Evolutionary conservation across 208 protist species (phyloP), one percentile per base, ranked within the genome.

Genomic region (Trypanosoma mega): DNA sequence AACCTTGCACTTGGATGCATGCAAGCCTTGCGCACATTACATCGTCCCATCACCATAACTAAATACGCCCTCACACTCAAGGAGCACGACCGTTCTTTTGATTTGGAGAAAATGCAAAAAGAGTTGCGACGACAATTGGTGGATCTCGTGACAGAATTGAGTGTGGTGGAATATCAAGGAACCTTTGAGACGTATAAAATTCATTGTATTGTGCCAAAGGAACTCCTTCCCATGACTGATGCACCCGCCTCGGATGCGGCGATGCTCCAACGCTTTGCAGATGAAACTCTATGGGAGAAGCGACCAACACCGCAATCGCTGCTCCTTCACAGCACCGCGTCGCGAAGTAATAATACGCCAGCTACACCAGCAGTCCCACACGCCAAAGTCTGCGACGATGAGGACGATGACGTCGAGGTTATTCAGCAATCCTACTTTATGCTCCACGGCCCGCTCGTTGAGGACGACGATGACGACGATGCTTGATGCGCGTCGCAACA

Each of bases 321-420:
- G 30, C 41, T 48, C 34, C 44, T 58, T 5, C 57, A 61, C 14
- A 51, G 62, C 14, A 58, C 48, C 18, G 18, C 44, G 51, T 8
- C 49, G 44, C 3, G 43, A 26, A 20, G 41, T 46, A 11, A 14
- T 33, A 27, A 36, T 16, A 52, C 52, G 24, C 33, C 16, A 4
- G 31, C n/a, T 12, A 31, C 23, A 11, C 33, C 43, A 34, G 1
- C 59, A 46, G 20, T 34, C 27, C 16, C 39, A 2, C 31, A 23
- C 12, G 33, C 52, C 21, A 33, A 74, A 21, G 72, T 82, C 43
- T 79, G 90, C 45, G 79, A 93, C n/a, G 67, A 73, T 14, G 66
- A 72, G 36, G 89, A 92, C 23, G 85, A 96, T 62, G 88, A 94
- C 11, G 74, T 96, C 16, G 83, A 96, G 74, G 64, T 90, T 30